Percentiles rank a stretch among this genome's conserved stretches.
Evolutionary conservation across 371 early-diverging fungal genomes (phyloP).

Genomic region (Mucor circinelloides): DNA sequence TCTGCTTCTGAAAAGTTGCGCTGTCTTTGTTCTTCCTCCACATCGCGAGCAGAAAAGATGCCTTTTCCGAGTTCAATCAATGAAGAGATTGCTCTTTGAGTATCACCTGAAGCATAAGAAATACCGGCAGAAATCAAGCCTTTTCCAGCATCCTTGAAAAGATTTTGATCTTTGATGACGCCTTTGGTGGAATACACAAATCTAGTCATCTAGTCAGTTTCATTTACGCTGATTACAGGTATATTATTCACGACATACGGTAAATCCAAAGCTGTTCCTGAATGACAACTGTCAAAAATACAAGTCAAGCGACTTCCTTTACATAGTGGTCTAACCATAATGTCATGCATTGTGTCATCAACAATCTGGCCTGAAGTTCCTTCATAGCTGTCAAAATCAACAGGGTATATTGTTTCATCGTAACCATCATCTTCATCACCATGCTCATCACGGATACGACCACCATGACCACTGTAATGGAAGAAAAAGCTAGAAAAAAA

Average conservation of each 20-base stretch:
- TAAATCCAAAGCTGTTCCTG: slow-evolving; percentile 84
- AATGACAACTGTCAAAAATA: slow-evolving; percentile 87
- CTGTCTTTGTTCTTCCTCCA: slow-evolving; percentile 41
- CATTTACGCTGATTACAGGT: not conserved
- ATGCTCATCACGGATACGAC: slow-evolving; percentile 61
- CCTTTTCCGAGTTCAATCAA: slow-evolving; percentile 49
- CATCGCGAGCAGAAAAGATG: slow-evolving; percentile 40
- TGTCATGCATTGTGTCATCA: slow-evolving; percentile 86
- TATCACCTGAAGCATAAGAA: slow-evolving; percentile 51
- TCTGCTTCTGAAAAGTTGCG: slow-evolving; percentile 67
- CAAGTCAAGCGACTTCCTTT: slow-evolving; percentile 83
- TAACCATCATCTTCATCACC: slow-evolving; percentile 90
- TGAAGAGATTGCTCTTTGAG: slow-evolving; percentile 42
- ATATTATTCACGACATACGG: slow-evolving; percentile 47
- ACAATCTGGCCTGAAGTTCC: slow-evolving; percentile 76
- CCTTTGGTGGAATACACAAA: slow-evolving; percentile 76
- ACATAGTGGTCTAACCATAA: slow-evolving; percentile 84
- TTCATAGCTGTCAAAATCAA: slow-evolving; percentile 69
- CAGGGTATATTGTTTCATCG: slow-evolving; percentile 68
- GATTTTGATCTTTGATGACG: slow-evolving; percentile 54
- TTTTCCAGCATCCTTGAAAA: slow-evolving; percentile 52
- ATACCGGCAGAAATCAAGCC: slow-evolving; percentile 52
- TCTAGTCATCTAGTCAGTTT: not conserved
- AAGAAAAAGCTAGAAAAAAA: slow-evolving; percentile 65
- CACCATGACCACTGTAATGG: slow-evolving; percentile 93